Evolutionary conservation across 177 flowering plant genomes (phyloP), one percentile per base, ranked within the genome.

Genomic region (Vitis hybrid): DNA sequence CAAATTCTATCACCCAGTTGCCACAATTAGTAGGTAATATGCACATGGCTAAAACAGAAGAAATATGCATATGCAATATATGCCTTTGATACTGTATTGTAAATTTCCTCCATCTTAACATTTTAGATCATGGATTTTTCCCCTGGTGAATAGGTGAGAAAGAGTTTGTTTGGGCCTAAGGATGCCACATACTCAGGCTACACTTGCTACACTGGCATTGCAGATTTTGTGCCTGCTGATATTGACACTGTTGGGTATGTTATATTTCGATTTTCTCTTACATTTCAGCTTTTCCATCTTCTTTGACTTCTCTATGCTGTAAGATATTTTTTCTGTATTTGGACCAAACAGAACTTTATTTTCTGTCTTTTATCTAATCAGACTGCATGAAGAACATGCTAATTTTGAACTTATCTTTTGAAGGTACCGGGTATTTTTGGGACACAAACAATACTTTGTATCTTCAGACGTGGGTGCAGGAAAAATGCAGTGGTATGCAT

Each of bases 401-500:
- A 32, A 67, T 24, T 17, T 64, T 41, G 18, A 68, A 17, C 61
- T 79, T 75, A 48, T 73, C 60, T 73, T 67, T 52, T 81, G 76
- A 74, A 92, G 97, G 87, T 95, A 93, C 79, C 96, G 98, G 35
- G 97, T 95, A 50, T 95, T 93, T 77, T 80, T 95, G 81, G 98
- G 98, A 57, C 97, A 93, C 88, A 93, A 93, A 82, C 96, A 95
- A 58, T 95, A 95, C 81, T 93, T 95, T 76, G 99, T 95, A 48
- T 93, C 97, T 63, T 93, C 98, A 32, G 98, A 95, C 80, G 99
- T 93, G 49, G 99, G 99, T 70, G 93, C 77, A 46, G 98, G 97
- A 68, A 95, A 93, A 87, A 95, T 95, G 96, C 98, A 95, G 82
- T 95, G 99, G 98, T 93, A 95, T 81, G 99, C 90, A 55, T 93